Percentiles rank a stretch among this genome's conserved stretches.
Evolutionary conservation across 1,284 basidiomycete species (phyloP).

Genomic region (Cryptococcus wingfieldii): DNA sequence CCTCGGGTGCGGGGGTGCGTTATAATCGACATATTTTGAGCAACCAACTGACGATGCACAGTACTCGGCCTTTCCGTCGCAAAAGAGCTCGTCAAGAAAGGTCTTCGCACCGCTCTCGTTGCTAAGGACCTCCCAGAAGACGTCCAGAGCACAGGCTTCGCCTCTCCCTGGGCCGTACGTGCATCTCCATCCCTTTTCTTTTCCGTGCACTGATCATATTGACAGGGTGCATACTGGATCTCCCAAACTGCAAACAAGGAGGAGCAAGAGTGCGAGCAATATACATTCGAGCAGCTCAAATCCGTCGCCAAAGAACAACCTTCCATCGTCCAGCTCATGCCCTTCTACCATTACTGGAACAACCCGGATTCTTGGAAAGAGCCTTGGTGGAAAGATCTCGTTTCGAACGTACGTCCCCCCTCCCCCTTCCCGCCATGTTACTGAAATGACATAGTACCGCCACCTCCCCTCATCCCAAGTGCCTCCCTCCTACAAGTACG

Average conservation of each 20-base stretch:
- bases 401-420: constrained; percentile 52
- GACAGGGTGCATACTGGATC: constrained; percentile 63
- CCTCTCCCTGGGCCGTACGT: constrained; percentile 66
- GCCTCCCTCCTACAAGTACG: constrained; percentile 18
- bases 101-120: constrained; percentile 58
- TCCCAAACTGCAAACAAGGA: constrained; percentile 53
- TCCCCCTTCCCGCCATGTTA: not conserved
- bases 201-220: not conserved
- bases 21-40: not conserved
- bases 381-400: constrained; percentile 57
- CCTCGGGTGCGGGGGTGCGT: constrained; percentile 41
- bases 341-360: constrained; percentile 52
- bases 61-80: constrained; percentile 53
- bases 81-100: constrained; percentile 45
- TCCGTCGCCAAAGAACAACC: constrained; percentile 53
- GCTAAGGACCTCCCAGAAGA: constrained; percentile 66
- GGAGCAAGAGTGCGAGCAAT: constrained; percentile 48
- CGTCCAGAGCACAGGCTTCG: constrained; percentile 58
- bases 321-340: constrained; percentile 47
- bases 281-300: constrained; percentile 50
- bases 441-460: constrained; percentile 8
- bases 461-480: constrained; percentile 5
- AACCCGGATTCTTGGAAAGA: constrained; percentile 28
- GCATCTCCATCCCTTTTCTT: constrained; percentile 46
- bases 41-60: constrained; percentile 11